These are phyloP conservation scores for Dryas alaskensis DNA, from an alignment of 306 rosid genomes.

Conservation along the genomic window DNA sequence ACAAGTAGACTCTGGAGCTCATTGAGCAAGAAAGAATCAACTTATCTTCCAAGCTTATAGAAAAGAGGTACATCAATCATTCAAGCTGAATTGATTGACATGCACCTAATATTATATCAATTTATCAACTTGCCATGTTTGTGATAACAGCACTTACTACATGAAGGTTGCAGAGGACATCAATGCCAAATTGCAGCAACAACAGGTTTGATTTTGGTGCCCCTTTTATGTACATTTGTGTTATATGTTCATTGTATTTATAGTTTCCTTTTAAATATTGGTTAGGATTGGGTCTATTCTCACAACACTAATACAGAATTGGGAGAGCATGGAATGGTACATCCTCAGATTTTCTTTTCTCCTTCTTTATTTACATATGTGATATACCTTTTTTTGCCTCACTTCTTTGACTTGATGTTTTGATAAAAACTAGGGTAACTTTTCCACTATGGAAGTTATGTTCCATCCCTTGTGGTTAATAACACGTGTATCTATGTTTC, in stretches of 20 bases:
- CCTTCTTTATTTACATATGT: slow-evolving; percentile 9
- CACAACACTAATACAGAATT: slow-evolving; percentile 35
- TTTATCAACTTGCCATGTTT: slow-evolving; percentile 29
- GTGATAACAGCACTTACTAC: slow-evolving; percentile 54
- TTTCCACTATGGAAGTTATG: background rate
- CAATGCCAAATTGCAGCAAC: slow-evolving; percentile 52
- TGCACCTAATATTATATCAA: slow-evolving; percentile 6
- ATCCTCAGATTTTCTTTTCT: background rate
- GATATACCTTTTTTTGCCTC: slow-evolving; percentile 1
- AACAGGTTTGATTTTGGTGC: slow-evolving; percentile 49
- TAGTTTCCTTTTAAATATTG: slow-evolving; percentile 29
- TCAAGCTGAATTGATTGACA: slow-evolving; percentile 13
- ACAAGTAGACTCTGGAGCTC: slow-evolving; percentile 64
- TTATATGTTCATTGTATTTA: slow-evolving; percentile 7
- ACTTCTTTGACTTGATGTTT: background rate
- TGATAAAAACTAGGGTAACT: background rate
- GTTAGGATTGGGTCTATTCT: slow-evolving; percentile 57
- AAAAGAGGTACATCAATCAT: slow-evolving; percentile 61
- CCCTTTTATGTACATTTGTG: slow-evolving; percentile 15
- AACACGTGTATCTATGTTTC: background rate
- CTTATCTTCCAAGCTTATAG: slow-evolving; percentile 53
- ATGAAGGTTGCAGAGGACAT: slow-evolving; percentile 47
- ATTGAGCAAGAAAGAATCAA: slow-evolving; percentile 63
- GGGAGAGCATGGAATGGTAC: slow-evolving; percentile 47
- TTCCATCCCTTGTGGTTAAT: too few species aligned